phyloP scores from a whole-genome alignment of 257 asterid genomes.

The Craterostigma plantagineum region DNA sequence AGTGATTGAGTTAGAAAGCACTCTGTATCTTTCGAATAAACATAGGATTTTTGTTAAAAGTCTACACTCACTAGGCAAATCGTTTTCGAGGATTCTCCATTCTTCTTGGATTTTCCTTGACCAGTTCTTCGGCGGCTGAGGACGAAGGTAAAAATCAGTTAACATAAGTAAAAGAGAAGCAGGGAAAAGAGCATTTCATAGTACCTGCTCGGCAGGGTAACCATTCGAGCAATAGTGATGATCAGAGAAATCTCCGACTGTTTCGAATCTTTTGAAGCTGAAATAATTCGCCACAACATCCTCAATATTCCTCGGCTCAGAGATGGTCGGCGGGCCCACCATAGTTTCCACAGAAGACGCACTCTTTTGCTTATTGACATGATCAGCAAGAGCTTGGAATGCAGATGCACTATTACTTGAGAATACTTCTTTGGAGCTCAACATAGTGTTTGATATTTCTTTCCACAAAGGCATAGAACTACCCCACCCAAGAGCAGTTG shows the following conservation, averaged over 20 bases:
- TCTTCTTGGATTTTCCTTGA: conserved; percentile 84
- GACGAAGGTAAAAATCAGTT: background rate
- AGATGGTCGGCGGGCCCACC: conserved; percentile 10
- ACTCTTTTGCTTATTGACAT: conserved; percentile 9
- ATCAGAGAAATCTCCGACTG: conserved; percentile 56
- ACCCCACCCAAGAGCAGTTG: conserved; percentile 7
- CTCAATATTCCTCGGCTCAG: conserved; percentile 19
- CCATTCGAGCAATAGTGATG: conserved; percentile 32
- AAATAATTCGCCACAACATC: conserved; percentile 26
- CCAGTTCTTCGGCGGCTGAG: conserved; percentile 56
- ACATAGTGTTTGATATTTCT: background rate
- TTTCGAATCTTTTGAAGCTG: conserved; percentile 49
- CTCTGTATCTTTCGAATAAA: too few relatives aligned
- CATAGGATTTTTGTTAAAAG: too few relatives aligned
- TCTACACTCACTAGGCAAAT: conserved; percentile 54
- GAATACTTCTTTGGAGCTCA: background rate
- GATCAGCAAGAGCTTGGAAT: conserved; percentile 11
- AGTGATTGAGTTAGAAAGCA: background rate
- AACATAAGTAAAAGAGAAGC: too few relatives aligned
- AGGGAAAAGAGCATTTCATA: background rate
- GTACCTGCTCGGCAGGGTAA: conserved; percentile 26
- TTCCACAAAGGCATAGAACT: conserved; percentile 13
- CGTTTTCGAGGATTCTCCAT: conserved; percentile 75
- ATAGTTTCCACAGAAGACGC: conserved; percentile 19
- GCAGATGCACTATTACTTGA: too few relatives aligned